Conservation (phyloP, 805 yeast genomes). For the Wickerhamomyces subpelliculosus region DNA sequence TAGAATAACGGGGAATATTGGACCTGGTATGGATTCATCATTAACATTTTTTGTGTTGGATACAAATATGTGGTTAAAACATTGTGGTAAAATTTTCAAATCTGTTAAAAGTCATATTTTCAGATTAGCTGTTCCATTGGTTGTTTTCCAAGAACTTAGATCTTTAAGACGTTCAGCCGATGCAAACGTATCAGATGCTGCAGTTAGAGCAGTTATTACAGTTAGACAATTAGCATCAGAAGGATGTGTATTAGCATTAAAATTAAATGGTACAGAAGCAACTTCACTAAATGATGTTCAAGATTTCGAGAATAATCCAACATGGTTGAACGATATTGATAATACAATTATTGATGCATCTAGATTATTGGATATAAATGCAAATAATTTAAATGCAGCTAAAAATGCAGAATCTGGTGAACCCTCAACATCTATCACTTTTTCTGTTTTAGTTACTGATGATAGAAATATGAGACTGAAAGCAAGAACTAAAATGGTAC, state of each 20-base stretch:
- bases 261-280: slow-evolving; percentile 67
- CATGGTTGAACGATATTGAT: slow-evolving; percentile 69
- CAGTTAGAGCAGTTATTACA: slow-evolving; percentile 72
- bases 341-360: slow-evolving; percentile 53
- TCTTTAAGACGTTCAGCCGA: slow-evolving; percentile 66
- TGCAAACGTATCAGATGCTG: slow-evolving; percentile 70
- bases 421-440: background rate
- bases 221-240: slow-evolving; percentile 59
- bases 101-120: slow-evolving; percentile 55
- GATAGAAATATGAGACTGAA: slow-evolving; percentile 67
- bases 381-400: slow-evolving; percentile 4
- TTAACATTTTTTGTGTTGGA: slow-evolving; percentile 59
- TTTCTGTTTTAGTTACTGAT: slow-evolving; percentile 61
- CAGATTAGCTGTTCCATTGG: slow-evolving; percentile 58
- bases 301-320: slow-evolving; percentile 66
- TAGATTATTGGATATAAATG: slow-evolving; percentile 32
- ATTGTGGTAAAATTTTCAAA: slow-evolving; percentile 70
- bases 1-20: slow-evolving; percentile 37
- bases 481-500: slow-evolving; percentile 49
- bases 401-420: slow-evolving; percentile 5
- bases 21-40: slow-evolving; percentile 49
- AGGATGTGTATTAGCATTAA: slow-evolving; percentile 47
- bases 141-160: slow-evolving; percentile 72
- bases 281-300: slow-evolving; percentile 62
- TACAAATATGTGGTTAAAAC: slow-evolving; percentile 76